Evolutionary conservation across 2,329 filamentous ascomycete genomes (phyloP).

Genomic region (Alternaria conjuncta): DNA sequence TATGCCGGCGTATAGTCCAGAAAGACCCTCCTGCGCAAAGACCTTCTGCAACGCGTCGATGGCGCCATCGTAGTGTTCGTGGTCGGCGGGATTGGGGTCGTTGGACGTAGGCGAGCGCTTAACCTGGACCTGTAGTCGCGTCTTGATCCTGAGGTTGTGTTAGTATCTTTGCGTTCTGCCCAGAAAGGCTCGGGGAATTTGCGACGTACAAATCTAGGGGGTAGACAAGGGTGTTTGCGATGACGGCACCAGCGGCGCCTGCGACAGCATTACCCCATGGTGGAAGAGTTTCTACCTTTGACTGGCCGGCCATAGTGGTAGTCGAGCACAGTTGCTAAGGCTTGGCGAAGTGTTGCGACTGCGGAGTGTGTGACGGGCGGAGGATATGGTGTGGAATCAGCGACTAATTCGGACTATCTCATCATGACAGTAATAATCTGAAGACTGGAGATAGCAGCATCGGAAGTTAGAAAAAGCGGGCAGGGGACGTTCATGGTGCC

Average conservation of each 20-base stretch:
- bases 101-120: conserved; percentile 61
- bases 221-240: conserved; percentile 95
- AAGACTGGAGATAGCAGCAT: conserved; percentile 11
- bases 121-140: conserved; percentile 91
- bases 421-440: conserved; percentile 19
- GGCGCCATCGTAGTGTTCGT: conserved; percentile 83
- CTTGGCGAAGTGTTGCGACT: conserved; percentile 9
- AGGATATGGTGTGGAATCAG: conserved; percentile 17
- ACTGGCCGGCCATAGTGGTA: conserved; percentile 59
- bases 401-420: conserved; percentile 25
- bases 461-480: conserved; percentile 18
- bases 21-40: conserved; percentile 75
- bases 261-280: conserved; percentile 94
- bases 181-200: not conserved
- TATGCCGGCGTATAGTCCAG: conserved; percentile 89
- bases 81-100: conserved; percentile 53
- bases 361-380: conserved; percentile 23
- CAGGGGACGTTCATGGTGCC: conserved; percentile 24
- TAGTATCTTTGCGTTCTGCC: conserved; percentile 2
- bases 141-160: conserved; percentile 77
- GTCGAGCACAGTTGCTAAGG: not conserved
- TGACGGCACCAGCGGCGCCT: conserved; percentile 88
- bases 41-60: conserved; percentile 90
- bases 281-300: conserved; percentile 74
- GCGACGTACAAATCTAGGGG: conserved; percentile 87